Base-by-base conservation (phyloP, 495 filamentous ascomycete species). In the Hypoxylon cercidicola region DNA sequence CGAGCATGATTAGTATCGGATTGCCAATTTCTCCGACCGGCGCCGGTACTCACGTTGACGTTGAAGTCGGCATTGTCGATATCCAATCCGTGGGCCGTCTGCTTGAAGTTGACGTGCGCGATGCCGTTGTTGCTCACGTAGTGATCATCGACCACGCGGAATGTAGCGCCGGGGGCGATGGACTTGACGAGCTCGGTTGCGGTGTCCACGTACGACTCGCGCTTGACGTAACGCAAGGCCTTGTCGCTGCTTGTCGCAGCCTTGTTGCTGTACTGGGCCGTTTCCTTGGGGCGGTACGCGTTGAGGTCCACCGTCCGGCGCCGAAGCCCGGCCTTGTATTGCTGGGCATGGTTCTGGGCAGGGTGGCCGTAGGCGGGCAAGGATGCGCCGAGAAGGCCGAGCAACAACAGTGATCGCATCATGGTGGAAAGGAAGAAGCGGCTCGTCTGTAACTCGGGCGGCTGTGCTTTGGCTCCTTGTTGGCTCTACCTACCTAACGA, bases 21-120 rank as follows among this genome's bases (percentile, higher is more conserved):
- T 13, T 1, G 32, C 25, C 2, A 44, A 25, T 13, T 12, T 25
- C 13, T 28, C 20, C 20, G 1, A 20, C 18, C 10, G 35, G 13
- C 4, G 18, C 9, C 8, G 19, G 21, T n/a, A 57, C 80, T 69
- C 53, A 85, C 79, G 54, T 85, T 85, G 58, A 85, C 82, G 20
- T 85, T 84, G 62, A 83, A 82, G 62, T 84, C 80, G 1, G 81
- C 81, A 71, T 85, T 85, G 68, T 83, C 81, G 55, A 85, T 81
- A 34, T 84, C 82, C 16, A 85, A 52, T 1, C 77, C 82, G 50
- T 84, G 77, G 13, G 72, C 74, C 0, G 81, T 84, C 71, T 85
- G 83, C 59, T 80, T 82, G 72, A 84, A 84, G 64, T 82, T 74
- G 58, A 84, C 78, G 59, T 85, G 83, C 3, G 77, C 75, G 55